These are phyloP conservation scores for Pythium phragmitis DNA, from an alignment of 352 stramenopile genomes.

Conservation along the genomic window DNA sequence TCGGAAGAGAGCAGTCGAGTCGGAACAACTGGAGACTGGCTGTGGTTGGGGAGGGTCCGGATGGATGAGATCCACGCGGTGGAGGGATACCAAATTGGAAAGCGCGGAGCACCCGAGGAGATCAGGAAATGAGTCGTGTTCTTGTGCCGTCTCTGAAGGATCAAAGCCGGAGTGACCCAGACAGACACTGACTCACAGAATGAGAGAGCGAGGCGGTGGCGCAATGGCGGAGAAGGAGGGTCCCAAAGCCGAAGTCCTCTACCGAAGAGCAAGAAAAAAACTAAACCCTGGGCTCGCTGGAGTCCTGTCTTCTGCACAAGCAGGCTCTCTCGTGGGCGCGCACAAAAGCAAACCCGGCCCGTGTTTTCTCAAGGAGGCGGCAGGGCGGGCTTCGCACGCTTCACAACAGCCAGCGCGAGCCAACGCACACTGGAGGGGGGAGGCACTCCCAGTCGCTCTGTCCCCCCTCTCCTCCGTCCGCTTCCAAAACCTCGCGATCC, in stretches of 20 bases:
- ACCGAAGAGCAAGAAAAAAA: conserved; percentile 32
- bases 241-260: conserved; percentile 14
- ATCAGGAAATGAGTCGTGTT: conserved; percentile 14
- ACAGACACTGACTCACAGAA: conserved; percentile 3
- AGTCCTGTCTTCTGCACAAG: conserved; percentile 23
- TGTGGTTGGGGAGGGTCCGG: conserved; percentile 4
- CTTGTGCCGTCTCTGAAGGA: conserved; percentile 12
- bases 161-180: conserved; percentile 18
- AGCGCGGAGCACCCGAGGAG: conserved; percentile 5
- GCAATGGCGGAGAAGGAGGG: background rate
- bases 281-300: conserved; percentile 19
- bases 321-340: conserved; percentile 11
- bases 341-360: conserved; percentile 3
- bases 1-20: conserved; percentile 3
- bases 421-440: background rate
- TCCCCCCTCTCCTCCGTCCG: conserved; percentile 17
- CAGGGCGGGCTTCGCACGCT: no score
- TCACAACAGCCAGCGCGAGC: conserved; percentile 7
- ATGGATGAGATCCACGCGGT: conserved; percentile 9
- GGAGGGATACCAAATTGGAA: conserved; percentile 1
- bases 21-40: conserved; percentile 5
- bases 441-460: conserved; percentile 7
- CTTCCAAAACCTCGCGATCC: conserved; percentile 21
- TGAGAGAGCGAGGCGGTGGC: background rate
- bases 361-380: background rate